Evolutionary conservation across 2,329 filamentous ascomycete genomes (phyloP).

Genomic region (Talaromyces funiculosus): DNA sequence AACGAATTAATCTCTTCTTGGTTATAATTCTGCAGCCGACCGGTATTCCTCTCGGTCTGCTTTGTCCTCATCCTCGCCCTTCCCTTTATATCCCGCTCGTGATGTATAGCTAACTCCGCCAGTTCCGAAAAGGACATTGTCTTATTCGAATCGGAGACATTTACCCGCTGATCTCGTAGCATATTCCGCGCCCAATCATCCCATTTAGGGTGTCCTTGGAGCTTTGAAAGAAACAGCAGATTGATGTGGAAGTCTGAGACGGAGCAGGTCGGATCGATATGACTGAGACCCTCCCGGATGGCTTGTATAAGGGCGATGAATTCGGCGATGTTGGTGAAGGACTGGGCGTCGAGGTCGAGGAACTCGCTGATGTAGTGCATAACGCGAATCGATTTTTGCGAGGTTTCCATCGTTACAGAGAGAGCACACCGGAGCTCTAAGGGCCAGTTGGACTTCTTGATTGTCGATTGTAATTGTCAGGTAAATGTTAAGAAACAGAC

Average conservation of each 20-base stretch:
- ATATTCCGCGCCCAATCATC: slow-evolving; percentile 22
- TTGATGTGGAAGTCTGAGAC: slow-evolving; percentile 24
- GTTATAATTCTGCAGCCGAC: slow-evolving; percentile 14
- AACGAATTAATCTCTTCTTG: slow-evolving; percentile 26
- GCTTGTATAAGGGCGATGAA: slow-evolving; percentile 25
- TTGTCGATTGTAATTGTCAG: not conserved
- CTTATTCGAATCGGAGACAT: slow-evolving; percentile 17
- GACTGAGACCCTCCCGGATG: slow-evolving; percentile 23
- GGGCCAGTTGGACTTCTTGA: no score
- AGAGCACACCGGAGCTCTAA: no score
- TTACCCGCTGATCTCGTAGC: slow-evolving; percentile 22
- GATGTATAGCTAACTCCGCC: slow-evolving; percentile 19
- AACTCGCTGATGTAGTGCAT: slow-evolving; percentile 26
- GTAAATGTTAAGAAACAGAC: not conserved
- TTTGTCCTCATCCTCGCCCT: not conserved
- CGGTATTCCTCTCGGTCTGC: not conserved
- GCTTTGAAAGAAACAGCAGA: slow-evolving; percentile 22
- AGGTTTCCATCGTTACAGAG: slow-evolving; percentile 18
- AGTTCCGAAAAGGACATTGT: slow-evolving; percentile 22
- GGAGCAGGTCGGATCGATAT: slow-evolving; percentile 22
- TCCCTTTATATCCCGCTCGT: slow-evolving; percentile 16
- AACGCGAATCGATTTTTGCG: slow-evolving; percentile 23
- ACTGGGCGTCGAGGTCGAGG: slow-evolving; percentile 22
- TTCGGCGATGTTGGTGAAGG: slow-evolving; percentile 23
- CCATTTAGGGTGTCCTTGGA: slow-evolving; percentile 23